Base-by-base conservation (phyloP, 768 basidiomycete species). In the Sporobolomyces pararoseus region DNA sequence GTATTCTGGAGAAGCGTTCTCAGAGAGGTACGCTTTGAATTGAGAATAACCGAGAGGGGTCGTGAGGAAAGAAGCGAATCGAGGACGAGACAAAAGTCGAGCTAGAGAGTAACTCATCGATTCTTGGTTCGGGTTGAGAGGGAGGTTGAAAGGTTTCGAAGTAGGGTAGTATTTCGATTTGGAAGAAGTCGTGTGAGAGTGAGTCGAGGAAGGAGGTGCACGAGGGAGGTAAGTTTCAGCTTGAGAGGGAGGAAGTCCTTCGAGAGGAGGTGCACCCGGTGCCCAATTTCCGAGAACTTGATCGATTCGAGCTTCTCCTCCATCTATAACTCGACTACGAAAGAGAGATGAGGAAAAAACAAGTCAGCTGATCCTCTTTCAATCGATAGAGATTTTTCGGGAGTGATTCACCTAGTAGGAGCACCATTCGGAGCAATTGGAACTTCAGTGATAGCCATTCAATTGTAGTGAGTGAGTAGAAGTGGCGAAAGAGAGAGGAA, bases 1-100 rank as follows among this genome's bases (percentile, higher is more conserved):
- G n/a, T 12, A 21, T 1, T 7, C 6, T 1, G 44, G 16, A 2
- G 52, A 21, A 3, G 19, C 42, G 29, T 29, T 6, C 7, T 54
- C 31, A 27, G 46, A 13, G 27, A 72, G 62, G 62, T 67, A 67
- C n/a, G 42, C 34, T 31, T 50, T 27, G 62, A 72, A 67, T 44
- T 66, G 59, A 7, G 47, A 34, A 44, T n/a, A 67, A 1, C 70
- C 70, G n/a, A 59, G 49, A 3, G 65, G 65, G 2, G 65, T 67
- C 19, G 19, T 1, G 34, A 64, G 34, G 58, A 59, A 72, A 13
- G 65, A 53, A 21, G 31, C 42, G 46, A 72, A 72, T 34, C 65
- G 57, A 23, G 70, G 66, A 7, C 29, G 50, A 32, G 51, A 54
- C 2, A 72, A 37, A 0, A 72, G 57, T 49, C 64, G 70, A 2